A percentile compares a stretch with the other conserved stretches of the same genome.
Evolutionary conservation across 2,329 filamentous ascomycete genomes (phyloP).

Genomic region (Xylaria hypoxylon): DNA sequence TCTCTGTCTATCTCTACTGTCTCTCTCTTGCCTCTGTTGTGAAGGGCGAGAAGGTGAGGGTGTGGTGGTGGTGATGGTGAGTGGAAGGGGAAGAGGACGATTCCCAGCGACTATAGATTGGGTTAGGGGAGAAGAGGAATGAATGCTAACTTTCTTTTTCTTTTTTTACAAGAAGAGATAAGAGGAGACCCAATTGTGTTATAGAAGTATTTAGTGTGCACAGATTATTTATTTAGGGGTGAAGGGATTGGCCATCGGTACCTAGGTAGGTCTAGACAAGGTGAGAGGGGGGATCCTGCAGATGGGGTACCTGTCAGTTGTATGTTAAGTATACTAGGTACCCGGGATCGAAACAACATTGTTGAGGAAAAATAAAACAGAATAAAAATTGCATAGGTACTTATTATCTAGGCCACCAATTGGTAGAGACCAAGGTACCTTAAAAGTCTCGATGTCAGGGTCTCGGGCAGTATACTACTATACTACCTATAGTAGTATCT

Average conservation of each 20-base stretch:
- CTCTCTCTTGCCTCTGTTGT: not conserved
- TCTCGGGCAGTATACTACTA: too few relatives aligned
- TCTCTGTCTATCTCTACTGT: not conserved
- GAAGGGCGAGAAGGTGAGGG: too few relatives aligned
- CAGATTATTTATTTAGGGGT: not conserved
- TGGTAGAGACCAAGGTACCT: not conserved
- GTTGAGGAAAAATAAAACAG: not conserved
- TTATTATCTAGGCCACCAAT: too few relatives aligned
- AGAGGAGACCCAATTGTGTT: not conserved
- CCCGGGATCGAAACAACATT: not conserved
- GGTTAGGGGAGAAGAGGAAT: conserved; percentile 8
- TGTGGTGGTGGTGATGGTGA: too few relatives aligned
- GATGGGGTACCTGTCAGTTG: too few relatives aligned
- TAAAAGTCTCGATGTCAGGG: not conserved
- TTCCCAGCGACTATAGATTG: too few relatives aligned
- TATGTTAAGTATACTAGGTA: not conserved
- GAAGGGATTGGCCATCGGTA: not conserved
- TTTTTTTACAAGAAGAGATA: too few relatives aligned
- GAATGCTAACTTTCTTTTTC: not conserved
- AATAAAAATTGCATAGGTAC: not conserved
- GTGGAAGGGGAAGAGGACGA: too few relatives aligned
- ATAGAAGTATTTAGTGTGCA: not conserved
- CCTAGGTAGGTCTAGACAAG: not conserved
- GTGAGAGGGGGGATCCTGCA: not conserved
- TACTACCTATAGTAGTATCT: too few relatives aligned